phyloP scores from a whole-genome alignment of 768 basidiomycete genomes.

The Astraeus odoratus region DNA sequence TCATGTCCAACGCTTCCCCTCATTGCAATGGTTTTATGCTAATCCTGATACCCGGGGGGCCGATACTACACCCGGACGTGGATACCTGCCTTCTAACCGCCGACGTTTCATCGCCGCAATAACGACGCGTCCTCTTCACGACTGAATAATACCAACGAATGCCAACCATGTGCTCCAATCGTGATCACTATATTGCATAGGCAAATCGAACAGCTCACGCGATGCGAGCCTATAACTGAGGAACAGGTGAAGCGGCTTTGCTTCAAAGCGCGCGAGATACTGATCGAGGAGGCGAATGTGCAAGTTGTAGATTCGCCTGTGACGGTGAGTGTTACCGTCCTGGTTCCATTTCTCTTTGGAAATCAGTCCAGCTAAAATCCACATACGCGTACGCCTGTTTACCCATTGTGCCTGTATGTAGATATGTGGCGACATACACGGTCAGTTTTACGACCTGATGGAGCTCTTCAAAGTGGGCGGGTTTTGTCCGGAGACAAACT shows the following conservation, averaged over 20 bases:
- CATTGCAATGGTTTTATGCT: no score
- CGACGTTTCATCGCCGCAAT: no score
- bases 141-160: no score
- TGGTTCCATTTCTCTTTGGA: background rate
- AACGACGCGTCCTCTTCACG: no score
- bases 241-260: slow-evolving; percentile 93
- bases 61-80: no score
- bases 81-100: no score
- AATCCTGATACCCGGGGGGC: no score
- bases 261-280: slow-evolving; percentile 91
- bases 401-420: slow-evolving; percentile 28
- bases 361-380: background rate
- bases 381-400: background rate
- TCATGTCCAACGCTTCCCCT: no score
- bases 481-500: slow-evolving; percentile 88
- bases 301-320: slow-evolving; percentile 95
- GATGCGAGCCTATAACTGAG: slow-evolving; percentile 94
- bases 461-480: slow-evolving; percentile 93
- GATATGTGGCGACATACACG: slow-evolving; percentile 96
- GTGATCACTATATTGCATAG: slow-evolving; percentile 33
- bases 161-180: background rate
- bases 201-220: slow-evolving; percentile 90
- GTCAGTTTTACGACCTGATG: slow-evolving; percentile 95
- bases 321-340: slow-evolving; percentile 50
- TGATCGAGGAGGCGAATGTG: slow-evolving; percentile 97